Evolutionary conservation across 768 basidiomycete species (phyloP), one percentile per base, ranked within the genome.

Genomic region (Boletus tylopilopsis): DNA sequence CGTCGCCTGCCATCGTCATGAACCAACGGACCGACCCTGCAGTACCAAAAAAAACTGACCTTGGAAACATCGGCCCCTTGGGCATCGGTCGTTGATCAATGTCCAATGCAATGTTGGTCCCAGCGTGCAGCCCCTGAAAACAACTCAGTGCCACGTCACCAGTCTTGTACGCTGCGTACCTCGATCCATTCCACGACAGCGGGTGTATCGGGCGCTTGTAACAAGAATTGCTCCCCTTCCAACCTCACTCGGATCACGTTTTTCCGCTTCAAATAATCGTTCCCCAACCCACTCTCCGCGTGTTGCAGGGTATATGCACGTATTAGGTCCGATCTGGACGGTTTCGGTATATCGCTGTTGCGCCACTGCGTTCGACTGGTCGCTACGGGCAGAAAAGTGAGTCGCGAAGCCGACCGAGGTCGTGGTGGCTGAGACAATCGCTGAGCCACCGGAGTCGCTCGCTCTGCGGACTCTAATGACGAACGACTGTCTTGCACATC

Each of bases 111-210:
- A 98, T 84, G 67, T 95, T 95, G 8, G 90, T 84, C 2, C 92
- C 90, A 43, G 93, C 86, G 73, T 98, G 94, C 52, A 98, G 77
- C 11, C 82, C 87, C 87, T 92, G 58, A n/a, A 51, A 36, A 42
- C 51, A 30, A 53, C 43, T 51, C 43, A 49, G 27, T 39, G 22
- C 15, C 37, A 32, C 45, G 12, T 19, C 57, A 27, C 37, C 16
- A 21, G 12, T 39, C 33, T 24, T 33, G 22, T 32, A 51, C 56
- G 42, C 46, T 32, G 61, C 73, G 49, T 58, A 92, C 91, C 84
- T 99, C 95, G 53, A 99, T 94, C 93, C 95, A 94, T 46, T 87
- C 82, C 47, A 98, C 90, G 2, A 97, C 94, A 23, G 83, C 81
- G 37, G 82, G 76, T 33, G 93, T 84, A 62, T 89, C 85, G 42